Evolutionary conservation across 108 stramenopile genomes (phyloP).

Genomic region (Thalassiosira profunda): DNA sequence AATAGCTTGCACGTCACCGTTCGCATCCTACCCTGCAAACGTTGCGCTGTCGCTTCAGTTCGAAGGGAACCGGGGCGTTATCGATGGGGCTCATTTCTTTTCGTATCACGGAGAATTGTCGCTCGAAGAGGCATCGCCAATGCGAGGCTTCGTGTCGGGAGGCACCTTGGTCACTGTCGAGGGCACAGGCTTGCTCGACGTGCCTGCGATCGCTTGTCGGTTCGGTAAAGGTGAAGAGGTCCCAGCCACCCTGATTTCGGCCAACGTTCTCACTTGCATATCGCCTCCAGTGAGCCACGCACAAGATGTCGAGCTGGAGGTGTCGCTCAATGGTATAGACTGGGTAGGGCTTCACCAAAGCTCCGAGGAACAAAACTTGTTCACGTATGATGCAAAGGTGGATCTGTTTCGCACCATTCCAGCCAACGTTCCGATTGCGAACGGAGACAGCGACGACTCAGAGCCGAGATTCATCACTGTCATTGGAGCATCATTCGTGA

Average conservation of each 20-base stretch:
- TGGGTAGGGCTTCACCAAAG: not conserved
- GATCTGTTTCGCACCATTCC: conserved; percentile 17
- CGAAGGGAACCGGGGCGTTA: conserved; percentile 5
- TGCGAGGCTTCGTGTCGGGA: conserved; percentile 36
- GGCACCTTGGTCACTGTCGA: conserved; percentile 40
- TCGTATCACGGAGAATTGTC: conserved; percentile 32
- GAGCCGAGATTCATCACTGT: conserved; percentile 8
- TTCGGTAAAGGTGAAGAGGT: conserved; percentile 31
- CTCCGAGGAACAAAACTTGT: not conserved
- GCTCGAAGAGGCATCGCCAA: conserved; percentile 26
- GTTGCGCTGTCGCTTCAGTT: conserved; percentile 27
- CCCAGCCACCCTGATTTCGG: conserved; percentile 28
- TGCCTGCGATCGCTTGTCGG: conserved; percentile 30
- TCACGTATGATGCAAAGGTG: conserved; percentile 26
- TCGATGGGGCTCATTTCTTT: conserved; percentile 6
- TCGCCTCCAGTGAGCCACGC: conserved; percentile 22
- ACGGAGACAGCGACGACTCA: not conserved
- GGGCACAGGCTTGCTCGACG: conserved; percentile 43
- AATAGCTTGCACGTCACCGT: conserved; percentile 30
- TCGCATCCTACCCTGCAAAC: conserved; percentile 10
- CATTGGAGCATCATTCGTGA: conserved; percentile 27
- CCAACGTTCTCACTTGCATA: conserved; percentile 27
- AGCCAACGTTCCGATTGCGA: conserved; percentile 5
- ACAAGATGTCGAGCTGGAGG: conserved; percentile 9
- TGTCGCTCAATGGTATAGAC: conserved; percentile 36